These are phyloP conservation scores for Plasmodium coatneyi DNA, from an alignment of 169 alveolate genomes.

Conservation along the genomic window DNA sequence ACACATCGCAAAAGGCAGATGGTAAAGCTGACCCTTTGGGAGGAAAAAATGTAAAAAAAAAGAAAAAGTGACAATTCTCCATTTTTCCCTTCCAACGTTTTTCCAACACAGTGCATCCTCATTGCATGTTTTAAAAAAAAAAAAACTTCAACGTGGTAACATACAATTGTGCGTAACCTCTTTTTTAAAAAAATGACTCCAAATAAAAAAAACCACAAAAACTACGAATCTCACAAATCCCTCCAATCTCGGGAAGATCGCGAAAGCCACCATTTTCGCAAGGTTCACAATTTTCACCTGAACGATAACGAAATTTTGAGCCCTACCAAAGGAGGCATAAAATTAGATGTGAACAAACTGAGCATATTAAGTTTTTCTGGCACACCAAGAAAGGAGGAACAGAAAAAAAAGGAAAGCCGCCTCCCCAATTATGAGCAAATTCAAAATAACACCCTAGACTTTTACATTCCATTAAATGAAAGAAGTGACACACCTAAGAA, in stretches of 20 bases:
- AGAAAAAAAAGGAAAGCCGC: not conserved
- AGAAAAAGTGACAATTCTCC: not conserved
- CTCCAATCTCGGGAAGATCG: not conserved
- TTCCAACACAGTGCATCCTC: not conserved
- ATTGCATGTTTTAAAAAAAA: not conserved
- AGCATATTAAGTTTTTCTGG: constrained; percentile 20
- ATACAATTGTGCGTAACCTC: not conserved
- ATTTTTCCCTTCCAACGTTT: not conserved
- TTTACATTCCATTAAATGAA: constrained; percentile 14
- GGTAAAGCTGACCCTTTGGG: not conserved
- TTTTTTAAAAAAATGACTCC: not conserved
- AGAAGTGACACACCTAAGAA: not conserved
- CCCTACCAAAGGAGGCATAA: constrained; percentile 69
- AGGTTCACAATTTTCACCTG: constrained; percentile 26
- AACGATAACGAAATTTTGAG: constrained; percentile 54
- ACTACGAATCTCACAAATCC: not conserved
- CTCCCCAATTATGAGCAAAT: constrained; percentile 16
- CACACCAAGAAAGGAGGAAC: constrained; percentile 6
- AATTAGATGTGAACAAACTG: constrained; percentile 55
- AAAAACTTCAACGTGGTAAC: not conserved
- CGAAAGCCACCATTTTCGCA: not conserved
- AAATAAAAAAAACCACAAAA: not conserved
- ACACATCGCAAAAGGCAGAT: not conserved
- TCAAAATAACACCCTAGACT: constrained; percentile 6
- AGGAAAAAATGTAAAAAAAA: not conserved